Evolutionary conservation across 1,139 yeast species (phyloP).

Genomic region (Candida anutae): DNA sequence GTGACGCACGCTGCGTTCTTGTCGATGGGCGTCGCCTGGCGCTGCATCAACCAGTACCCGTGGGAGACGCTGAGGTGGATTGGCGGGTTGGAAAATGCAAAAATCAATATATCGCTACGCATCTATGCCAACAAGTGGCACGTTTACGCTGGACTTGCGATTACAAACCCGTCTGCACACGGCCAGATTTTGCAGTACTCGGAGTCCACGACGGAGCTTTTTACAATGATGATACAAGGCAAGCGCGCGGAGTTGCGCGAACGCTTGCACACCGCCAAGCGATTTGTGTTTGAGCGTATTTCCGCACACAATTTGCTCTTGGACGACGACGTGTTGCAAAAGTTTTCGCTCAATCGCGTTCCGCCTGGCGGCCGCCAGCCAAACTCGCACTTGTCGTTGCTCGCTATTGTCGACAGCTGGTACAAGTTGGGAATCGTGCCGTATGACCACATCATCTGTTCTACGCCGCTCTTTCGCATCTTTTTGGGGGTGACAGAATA

Average conservation of each 20-base stretch:
- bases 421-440: slow-evolving; percentile 76
- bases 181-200: slow-evolving; percentile 87
- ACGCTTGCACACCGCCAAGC: slow-evolving; percentile 59
- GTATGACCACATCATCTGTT: slow-evolving; percentile 93
- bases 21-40: slow-evolving; percentile 98
- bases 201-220: slow-evolving; percentile 72
- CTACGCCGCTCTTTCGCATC: slow-evolving; percentile 85
- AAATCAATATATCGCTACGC: slow-evolving; percentile 83
- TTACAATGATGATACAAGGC: slow-evolving; percentile 73
- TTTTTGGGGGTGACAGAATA: slow-evolving; percentile 93
- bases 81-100: slow-evolving; percentile 95
- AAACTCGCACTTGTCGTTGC: slow-evolving; percentile 79
- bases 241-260: slow-evolving; percentile 47
- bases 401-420: slow-evolving; percentile 96
- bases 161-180: slow-evolving; percentile 92
- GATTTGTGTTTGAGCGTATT: slow-evolving; percentile 67
- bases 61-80: slow-evolving; percentile 86
- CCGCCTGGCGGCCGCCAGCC: slow-evolving; percentile 68
- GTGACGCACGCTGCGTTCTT: slow-evolving; percentile 97
- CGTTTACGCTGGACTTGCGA: slow-evolving; percentile 95
- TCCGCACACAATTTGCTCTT: slow-evolving; percentile 49
- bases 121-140: slow-evolving; percentile 95
- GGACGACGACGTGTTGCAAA: slow-evolving; percentile 73
- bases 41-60: slow-evolving; percentile 72
- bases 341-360: slow-evolving; percentile 66